Evolutionary conservation across 2,329 filamentous ascomycete species (phyloP).

Genomic region (Chrysosphaeria jannelii): DNA sequence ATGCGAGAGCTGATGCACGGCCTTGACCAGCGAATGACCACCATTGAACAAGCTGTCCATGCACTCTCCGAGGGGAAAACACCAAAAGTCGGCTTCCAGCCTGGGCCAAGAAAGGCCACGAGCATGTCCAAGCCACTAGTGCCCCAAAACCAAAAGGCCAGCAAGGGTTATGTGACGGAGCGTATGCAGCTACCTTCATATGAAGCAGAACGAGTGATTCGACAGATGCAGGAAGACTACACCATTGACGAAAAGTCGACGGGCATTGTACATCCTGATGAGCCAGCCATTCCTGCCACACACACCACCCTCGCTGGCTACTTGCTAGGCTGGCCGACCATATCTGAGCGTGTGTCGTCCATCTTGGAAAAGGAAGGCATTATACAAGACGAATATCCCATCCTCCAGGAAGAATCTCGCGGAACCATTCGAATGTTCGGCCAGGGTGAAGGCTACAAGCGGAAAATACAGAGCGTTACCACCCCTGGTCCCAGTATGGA

Average conservation of each 20-base stretch:
- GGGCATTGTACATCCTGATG: slow-evolving; percentile 21
- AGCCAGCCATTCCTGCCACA: slow-evolving; percentile 47
- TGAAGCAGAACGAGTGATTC: slow-evolving; percentile 9
- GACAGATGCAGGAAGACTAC: slow-evolving; percentile 14
- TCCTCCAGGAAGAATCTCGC: slow-evolving; percentile 41
- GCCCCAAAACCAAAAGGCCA: too few relatives aligned
- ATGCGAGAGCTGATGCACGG: too few relatives aligned
- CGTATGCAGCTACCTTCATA: too few relatives aligned
- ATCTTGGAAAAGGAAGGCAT: slow-evolving; percentile 18
- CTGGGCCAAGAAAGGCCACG: too few relatives aligned
- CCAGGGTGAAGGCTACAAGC: slow-evolving; percentile 41
- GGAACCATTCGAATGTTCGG: slow-evolving; percentile 51
- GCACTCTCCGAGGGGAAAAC: too few relatives aligned
- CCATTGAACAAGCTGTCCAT: too few relatives aligned
- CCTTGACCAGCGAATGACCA: too few relatives aligned
- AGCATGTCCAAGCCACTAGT: too few relatives aligned
- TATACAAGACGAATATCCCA: slow-evolving; percentile 38
- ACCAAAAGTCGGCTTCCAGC: too few relatives aligned
- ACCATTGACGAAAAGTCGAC: slow-evolving; percentile 17
- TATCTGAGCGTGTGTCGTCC: slow-evolving; percentile 27
- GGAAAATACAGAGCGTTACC: slow-evolving; percentile 9
- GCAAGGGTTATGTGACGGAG: too few relatives aligned
- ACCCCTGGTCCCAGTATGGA: slow-evolving; percentile 1
- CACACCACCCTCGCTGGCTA: slow-evolving; percentile 78
- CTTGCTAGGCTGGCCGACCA: slow-evolving; percentile 41